Evolutionary conservation across 331 rosid genomes (phyloP).

Genomic region (Erythrophleum ivorense): DNA sequence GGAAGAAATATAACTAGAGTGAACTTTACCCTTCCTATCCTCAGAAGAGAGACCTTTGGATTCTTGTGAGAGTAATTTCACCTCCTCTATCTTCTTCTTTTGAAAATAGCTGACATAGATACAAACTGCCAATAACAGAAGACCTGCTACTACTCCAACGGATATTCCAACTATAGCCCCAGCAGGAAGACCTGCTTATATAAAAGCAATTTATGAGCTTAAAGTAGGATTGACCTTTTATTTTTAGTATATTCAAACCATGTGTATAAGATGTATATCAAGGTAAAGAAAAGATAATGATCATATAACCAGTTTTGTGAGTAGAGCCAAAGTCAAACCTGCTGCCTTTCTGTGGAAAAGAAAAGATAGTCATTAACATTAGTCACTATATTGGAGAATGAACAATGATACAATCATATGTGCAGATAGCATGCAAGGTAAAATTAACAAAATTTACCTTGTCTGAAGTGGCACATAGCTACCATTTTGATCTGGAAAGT

Average conservation of each 20-base stretch:
- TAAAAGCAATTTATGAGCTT: slow-evolving; percentile 40
- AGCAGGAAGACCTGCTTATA: slow-evolving; percentile 53
- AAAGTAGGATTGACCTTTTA: slow-evolving; percentile 11
- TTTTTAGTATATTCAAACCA: background rate
- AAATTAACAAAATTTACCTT: slow-evolving; percentile 59
- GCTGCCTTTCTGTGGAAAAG: slow-evolving; percentile 71
- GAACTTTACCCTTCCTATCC: slow-evolving; percentile 39
- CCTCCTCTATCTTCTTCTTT: slow-evolving; percentile 44
- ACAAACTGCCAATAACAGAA: slow-evolving; percentile 47
- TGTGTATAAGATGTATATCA: background rate
- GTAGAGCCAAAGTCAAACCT: slow-evolving; percentile 58
- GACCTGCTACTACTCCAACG: slow-evolving; percentile 55
- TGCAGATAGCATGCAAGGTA: slow-evolving; percentile 32
- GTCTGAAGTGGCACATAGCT: slow-evolving; percentile 49
- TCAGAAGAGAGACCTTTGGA: slow-evolving; percentile 48
- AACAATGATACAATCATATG: slow-evolving; percentile 24
- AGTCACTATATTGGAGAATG: slow-evolving; percentile 5
- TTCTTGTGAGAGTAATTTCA: slow-evolving; percentile 31
- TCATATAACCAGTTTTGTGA: slow-evolving; percentile 29
- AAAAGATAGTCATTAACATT: slow-evolving; percentile 32
- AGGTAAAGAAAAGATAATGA: slow-evolving; percentile 21
- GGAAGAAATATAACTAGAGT: slow-evolving; percentile 9
- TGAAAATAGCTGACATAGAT: slow-evolving; percentile 43
- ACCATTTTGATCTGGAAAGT: slow-evolving; percentile 70
- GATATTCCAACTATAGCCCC: slow-evolving; percentile 61